A percentile compares a stretch with the other conserved stretches of the same genome.
phyloP scores from a whole-genome alignment of 2,329 filamentous ascomycete genomes.

The Aureobasidium lini region DNA sequence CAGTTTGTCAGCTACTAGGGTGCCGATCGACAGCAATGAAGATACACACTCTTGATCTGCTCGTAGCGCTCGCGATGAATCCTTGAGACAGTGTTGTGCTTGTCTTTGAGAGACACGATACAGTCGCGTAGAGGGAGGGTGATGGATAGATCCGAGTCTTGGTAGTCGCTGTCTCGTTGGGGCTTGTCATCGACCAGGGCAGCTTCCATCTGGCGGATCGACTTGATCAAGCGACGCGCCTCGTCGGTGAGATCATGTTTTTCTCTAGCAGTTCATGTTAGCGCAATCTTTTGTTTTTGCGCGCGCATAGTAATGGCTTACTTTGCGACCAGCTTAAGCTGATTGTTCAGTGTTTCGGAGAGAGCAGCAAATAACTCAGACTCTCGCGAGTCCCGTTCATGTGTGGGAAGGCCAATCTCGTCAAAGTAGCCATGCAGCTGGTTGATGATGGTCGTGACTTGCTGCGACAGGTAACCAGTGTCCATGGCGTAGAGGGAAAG shows the following conservation, averaged over 20 bases:
- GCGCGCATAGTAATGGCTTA: conserved; percentile 27
- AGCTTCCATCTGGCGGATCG: conserved; percentile 87
- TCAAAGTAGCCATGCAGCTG: conserved; percentile 94
- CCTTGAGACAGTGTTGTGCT: conserved; percentile 70
- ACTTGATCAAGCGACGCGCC: conserved; percentile 73
- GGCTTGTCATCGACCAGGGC: conserved; percentile 72
- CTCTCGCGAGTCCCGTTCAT: conserved; percentile 86
- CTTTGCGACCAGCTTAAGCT: conserved; percentile 73
- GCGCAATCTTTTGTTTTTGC: neutral
- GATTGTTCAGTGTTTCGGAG: conserved; percentile 84
- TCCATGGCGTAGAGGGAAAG: conserved; percentile 53
- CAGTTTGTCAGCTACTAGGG: neutral
- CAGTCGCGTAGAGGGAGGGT: conserved; percentile 79
- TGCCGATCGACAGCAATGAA: conserved; percentile 11
- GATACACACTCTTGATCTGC: conserved; percentile 76
- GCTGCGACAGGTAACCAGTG: conserved; percentile 84
- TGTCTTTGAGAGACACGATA: conserved; percentile 74
- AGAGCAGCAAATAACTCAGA: conserved; percentile 87
- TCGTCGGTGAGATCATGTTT: conserved; percentile 89
- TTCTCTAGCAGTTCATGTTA: conserved; percentile 45
- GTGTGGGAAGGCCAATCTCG: conserved; percentile 88
- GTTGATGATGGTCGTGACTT: conserved; percentile 88
- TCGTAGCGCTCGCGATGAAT: conserved; percentile 88
- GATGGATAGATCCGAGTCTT: conserved; percentile 63
- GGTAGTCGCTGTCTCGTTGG: conserved; percentile 55